Conservation (phyloP, 148 eudicot species). For the Selenicereus undatus region DNA sequence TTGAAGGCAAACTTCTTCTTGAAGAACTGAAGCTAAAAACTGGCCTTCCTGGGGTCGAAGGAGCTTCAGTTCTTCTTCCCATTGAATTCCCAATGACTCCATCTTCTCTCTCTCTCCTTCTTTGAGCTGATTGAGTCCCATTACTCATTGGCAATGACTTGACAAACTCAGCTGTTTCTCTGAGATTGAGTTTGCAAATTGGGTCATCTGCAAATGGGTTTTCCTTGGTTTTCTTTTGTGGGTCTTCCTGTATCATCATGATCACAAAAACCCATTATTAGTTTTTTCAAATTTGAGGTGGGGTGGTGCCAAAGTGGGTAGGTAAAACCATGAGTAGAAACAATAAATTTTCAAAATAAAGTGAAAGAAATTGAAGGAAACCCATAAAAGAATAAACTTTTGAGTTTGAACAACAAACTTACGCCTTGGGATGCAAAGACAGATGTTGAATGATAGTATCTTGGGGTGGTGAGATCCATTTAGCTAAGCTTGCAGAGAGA, state of each 20-base stretch:
- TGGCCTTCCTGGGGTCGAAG: slow-evolving; percentile 77
- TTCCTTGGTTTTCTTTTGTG: slow-evolving; percentile 19
- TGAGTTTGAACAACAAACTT: slow-evolving; percentile 14
- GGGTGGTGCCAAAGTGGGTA: slow-evolving; percentile 13
- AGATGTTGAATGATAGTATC: slow-evolving; percentile 26
- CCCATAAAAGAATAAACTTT: slow-evolving; percentile 18
- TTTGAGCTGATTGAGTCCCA: slow-evolving; percentile 32
- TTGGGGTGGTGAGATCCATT: slow-evolving; percentile 31
- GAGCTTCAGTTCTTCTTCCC: slow-evolving; percentile 44
- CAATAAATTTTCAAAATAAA: not conserved
- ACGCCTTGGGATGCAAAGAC: slow-evolving; percentile 26
- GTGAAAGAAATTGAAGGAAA: not conserved
- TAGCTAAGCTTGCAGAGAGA: not conserved
- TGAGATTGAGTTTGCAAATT: slow-evolving; percentile 61
- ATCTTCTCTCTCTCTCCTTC: slow-evolving; percentile 31
- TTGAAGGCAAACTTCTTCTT: slow-evolving; percentile 72
- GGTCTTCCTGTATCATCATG: slow-evolving; percentile 24
- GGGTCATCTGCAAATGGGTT: slow-evolving; percentile 80
- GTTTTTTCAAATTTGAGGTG: not conserved
- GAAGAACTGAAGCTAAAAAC: slow-evolving; percentile 61
- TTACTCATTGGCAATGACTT: slow-evolving; percentile 56
- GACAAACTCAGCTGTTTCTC: slow-evolving; percentile 71
- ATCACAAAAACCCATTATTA: slow-evolving; percentile 5
- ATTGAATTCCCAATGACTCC: slow-evolving; percentile 18
- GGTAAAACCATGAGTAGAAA: slow-evolving; percentile 9